Conservation (phyloP, 352 stramenopile genomes). For the Saprolegnia diclina region DNA sequence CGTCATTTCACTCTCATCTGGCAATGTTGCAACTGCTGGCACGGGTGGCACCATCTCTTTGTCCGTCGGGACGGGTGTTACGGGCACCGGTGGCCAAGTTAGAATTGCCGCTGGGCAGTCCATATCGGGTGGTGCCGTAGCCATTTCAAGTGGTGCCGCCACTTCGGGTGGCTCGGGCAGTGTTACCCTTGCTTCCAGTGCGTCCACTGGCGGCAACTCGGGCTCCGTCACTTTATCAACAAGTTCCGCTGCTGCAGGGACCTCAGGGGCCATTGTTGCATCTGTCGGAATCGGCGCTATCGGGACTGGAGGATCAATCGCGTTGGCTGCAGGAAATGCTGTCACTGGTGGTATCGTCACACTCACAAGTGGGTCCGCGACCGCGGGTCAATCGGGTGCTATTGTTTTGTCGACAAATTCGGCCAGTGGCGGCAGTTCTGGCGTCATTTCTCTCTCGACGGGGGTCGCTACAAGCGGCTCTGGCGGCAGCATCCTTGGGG, state of each 20-base stretch:
- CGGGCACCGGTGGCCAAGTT: not conserved
- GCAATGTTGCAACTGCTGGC: not conserved
- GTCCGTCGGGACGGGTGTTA: not conserved
- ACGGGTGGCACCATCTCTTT: not conserved
- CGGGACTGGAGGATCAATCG: not conserved
- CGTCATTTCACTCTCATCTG: not conserved
- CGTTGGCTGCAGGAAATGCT: slow-evolving; percentile 11
- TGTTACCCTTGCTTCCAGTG: not conserved
- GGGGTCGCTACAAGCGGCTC: too few relatives aligned
- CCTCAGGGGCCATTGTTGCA: slow-evolving; percentile 2
- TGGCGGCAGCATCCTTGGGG: too few relatives aligned
- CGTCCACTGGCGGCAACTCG: slow-evolving; percentile 11
- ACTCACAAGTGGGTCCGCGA: too few relatives aligned
- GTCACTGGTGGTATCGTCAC: slow-evolving; percentile 1
- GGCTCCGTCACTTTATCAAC: not conserved
- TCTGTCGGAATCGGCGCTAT: not conserved
- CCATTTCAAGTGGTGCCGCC: not conserved
- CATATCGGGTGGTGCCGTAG: not conserved
- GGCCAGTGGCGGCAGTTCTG: too few relatives aligned
- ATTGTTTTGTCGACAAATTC: too few relatives aligned
- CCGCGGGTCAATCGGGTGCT: too few relatives aligned
- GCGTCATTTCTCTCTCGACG: too few relatives aligned
- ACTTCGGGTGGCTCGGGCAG: not conserved
- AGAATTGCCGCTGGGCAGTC: not conserved
- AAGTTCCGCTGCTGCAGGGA: not conserved